phyloP scores from a whole-genome alignment of 139 green algal genomes.

The Chlamydomonas sphaeroides region DNA sequence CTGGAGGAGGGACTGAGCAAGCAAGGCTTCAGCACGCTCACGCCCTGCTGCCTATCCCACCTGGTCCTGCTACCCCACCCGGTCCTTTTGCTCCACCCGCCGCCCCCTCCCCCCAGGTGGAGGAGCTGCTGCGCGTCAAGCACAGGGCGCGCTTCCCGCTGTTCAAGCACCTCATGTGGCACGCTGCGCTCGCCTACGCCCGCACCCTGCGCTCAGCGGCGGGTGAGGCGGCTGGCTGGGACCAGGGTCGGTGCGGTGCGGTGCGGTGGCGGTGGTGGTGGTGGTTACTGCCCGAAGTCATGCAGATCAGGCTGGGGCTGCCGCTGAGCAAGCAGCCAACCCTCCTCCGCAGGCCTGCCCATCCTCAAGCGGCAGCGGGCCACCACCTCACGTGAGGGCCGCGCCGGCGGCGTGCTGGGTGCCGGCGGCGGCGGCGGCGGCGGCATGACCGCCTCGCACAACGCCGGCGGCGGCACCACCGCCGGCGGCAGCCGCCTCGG shows the following conservation, averaged over 20 bases:
- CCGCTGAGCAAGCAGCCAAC: too few species aligned
- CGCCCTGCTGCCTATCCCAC: too few species aligned
- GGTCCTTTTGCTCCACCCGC: too few species aligned
- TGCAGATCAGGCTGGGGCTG: too few species aligned
- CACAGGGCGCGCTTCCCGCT: constrained; percentile 45
- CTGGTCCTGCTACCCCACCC: too few species aligned
- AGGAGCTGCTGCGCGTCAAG: constrained; percentile 23
- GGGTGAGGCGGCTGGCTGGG: constrained; percentile 24
- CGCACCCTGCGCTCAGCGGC: constrained; percentile 35
- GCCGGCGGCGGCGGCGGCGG: background rate
- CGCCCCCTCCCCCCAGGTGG: too few species aligned
- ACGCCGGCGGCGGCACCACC: background rate
- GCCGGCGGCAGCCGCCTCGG: background rate
- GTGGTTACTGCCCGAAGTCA: too few species aligned
- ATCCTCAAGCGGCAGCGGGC: constrained; percentile 32
- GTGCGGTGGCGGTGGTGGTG: too few species aligned
- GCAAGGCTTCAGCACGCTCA: too few species aligned
- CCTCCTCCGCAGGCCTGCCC: constrained; percentile 15
- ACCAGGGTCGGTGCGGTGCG: too few species aligned
- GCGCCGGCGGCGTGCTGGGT: constrained; percentile 1
- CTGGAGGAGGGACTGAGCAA: too few species aligned
- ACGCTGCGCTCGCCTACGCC: constrained; percentile 34
- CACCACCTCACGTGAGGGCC: constrained; percentile 20
- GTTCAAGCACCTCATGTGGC: constrained; percentile 56
- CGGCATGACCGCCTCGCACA: constrained; percentile 32